Evolutionary conservation across 164 flowering plant species (phyloP).

Genomic region (Cinnamomum chago): DNA sequence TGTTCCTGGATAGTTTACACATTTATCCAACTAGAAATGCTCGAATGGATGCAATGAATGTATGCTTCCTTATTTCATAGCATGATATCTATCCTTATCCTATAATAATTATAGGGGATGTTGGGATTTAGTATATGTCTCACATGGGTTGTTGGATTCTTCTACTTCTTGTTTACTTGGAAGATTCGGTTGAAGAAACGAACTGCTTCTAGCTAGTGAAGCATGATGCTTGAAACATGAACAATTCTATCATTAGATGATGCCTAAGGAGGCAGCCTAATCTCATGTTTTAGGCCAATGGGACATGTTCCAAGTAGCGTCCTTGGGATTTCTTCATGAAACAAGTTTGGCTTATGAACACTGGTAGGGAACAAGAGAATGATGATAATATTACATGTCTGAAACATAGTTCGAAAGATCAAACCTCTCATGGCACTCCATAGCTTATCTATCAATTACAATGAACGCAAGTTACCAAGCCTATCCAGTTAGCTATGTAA

Average conservation of each 20-base stretch:
- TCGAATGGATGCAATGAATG: constrained; percentile 2
- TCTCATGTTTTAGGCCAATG: constrained; percentile 1
- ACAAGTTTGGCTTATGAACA: no score
- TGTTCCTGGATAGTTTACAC: neutral
- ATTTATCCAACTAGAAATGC: neutral
- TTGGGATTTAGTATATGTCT: constrained; percentile 1
- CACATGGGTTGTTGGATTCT: constrained; percentile 1
- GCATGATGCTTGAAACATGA: constrained; percentile 2
- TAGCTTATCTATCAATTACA: no score
- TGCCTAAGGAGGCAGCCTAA: constrained; percentile 4
- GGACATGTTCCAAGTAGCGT: neutral
- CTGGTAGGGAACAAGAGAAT: no score
- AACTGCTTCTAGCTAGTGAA: neutral
- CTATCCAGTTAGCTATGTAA: no score
- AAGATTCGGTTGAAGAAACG: neutral
- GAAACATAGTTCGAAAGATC: no score
- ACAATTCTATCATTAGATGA: constrained; percentile 2
- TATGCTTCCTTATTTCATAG: neutral
- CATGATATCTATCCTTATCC: neutral
- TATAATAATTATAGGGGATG: neutral
- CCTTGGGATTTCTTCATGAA: no score
- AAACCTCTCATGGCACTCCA: no score
- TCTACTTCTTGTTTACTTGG: neutral
- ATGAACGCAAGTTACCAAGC: no score
- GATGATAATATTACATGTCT: no score